Base-by-base conservation (phyloP, 345 rosid species). In the Hirschfeldia incana region DNA sequence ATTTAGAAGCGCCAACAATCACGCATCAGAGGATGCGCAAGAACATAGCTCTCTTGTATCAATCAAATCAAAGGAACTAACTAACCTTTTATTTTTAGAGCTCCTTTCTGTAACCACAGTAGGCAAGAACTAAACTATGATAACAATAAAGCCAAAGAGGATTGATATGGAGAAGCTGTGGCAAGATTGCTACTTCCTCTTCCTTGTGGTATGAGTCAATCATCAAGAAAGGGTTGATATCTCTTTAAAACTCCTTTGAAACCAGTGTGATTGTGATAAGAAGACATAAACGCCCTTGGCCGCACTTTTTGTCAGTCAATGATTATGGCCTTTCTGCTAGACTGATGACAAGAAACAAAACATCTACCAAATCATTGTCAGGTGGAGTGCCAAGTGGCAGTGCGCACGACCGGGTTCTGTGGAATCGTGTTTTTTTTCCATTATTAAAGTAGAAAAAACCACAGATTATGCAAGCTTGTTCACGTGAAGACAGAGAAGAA, bases 301-400 rank as follows among this genome's bases (percentile, higher is more conserved):
- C 10, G 10, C 33, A 60, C 69, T 44, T 53, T 65, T 12, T 60
- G 63, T 73, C 2, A 49, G 57, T 49, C 6, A 49, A 49, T 49
- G 57, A 49, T 49, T 49, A n/a, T 49, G 17, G 42, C 16, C 9
- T 79, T 79, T 37, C 0, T 36, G 49, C 53, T 15, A 49, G 73
- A 33, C 29, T 9, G 36, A 34, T 69, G 13, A 73, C 26, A 53
- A 3, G 15, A 53, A 53, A 53, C 76, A 77, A 39, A 76, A 77
- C 85, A 85, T 87, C 70, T 81, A 84, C 87, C 87, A 85, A 75
- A 65, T 63, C 75, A 49, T 70, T 76, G 85, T 67, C 80, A 12
- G 76, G 78, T 37, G 27, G 27, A 34, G 0, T 1, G 2, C 72
- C 82, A 84, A 82, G 89, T 85, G 89, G 86, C 87, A 17, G 13